A percentile compares a stretch with the other conserved stretches of the same genome.
Conservation (phyloP, 1,284 basidiomycete genomes). For the Austroboletus niveus region DNA sequence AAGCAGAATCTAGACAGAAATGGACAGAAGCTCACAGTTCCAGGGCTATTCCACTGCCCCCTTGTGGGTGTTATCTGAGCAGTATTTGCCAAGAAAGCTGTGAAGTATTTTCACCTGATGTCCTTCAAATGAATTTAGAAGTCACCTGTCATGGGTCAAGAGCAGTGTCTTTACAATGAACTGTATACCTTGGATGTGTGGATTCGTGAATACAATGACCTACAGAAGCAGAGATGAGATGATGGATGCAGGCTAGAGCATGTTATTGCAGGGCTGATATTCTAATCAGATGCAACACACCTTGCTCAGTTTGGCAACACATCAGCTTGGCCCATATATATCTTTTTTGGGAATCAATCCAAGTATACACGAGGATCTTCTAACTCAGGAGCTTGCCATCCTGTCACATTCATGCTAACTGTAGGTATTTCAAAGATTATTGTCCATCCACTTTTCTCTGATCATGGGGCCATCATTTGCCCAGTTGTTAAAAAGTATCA, state of each 20-base stretch:
- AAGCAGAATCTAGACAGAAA: not conserved
- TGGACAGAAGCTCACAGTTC: not conserved
- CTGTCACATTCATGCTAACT: conserved; percentile 29
- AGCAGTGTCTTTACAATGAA: too few relatives aligned
- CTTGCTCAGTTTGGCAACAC: conserved; percentile 27
- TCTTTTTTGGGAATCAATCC: not conserved
- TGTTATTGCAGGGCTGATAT: conserved; percentile 26
- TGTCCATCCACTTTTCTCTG: not conserved
- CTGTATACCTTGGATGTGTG: too few relatives aligned
- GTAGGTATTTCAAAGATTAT: not conserved
- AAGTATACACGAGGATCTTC: conserved; percentile 11
- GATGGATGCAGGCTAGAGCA: conserved; percentile 9
- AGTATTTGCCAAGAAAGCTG: not conserved
- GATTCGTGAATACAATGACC: too few relatives aligned
- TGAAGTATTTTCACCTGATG: too few relatives aligned
- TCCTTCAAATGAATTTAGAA: too few relatives aligned
- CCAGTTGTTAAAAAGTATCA: not conserved
- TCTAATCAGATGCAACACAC: conserved; percentile 33
- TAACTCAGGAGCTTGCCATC: conserved; percentile 16
- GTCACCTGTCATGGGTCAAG: too few relatives aligned
- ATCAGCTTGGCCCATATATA: conserved; percentile 6
- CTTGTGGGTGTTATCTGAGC: not conserved
- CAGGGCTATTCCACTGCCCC: not conserved
- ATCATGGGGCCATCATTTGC: not conserved
- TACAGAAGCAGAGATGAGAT: too few relatives aligned